Percentiles rank a stretch among this genome's conserved stretches.
Evolutionary conservation across 768 basidiomycete genomes (phyloP).

Genomic region (Tulasnella sp.): DNA sequence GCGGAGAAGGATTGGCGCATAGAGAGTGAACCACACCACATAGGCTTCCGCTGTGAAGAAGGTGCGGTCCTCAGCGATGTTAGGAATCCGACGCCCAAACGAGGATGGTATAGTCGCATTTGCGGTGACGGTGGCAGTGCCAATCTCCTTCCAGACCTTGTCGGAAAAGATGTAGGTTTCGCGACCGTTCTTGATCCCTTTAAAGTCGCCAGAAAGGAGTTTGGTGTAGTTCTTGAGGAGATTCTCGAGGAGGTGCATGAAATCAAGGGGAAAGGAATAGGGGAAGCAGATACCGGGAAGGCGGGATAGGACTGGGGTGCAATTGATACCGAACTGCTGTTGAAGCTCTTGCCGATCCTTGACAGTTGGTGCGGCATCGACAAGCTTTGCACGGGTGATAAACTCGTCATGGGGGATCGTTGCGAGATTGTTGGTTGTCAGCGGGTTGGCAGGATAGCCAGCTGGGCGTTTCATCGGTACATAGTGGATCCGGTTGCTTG

Average conservation of each 20-base stretch:
- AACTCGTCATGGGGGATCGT: too few relatives aligned
- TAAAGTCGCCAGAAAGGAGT: conserved; percentile 38
- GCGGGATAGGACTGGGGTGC: conserved; percentile 29
- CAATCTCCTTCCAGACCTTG: conserved; percentile 38
- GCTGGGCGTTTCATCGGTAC: too few relatives aligned
- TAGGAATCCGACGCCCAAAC: conserved; percentile 32
- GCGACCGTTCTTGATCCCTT: conserved; percentile 32
- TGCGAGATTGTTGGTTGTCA: too few relatives aligned
- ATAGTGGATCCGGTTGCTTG: too few relatives aligned
- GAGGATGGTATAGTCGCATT: conserved; percentile 35
- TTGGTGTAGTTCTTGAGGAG: conserved; percentile 35
- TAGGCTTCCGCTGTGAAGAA: conserved; percentile 35
- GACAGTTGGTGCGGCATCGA: too few relatives aligned
- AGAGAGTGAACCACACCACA: conserved; percentile 36
- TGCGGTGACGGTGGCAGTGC: conserved; percentile 30
- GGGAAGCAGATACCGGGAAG: conserved; percentile 34
- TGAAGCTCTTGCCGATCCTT: too few relatives aligned
- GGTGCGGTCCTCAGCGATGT: conserved; percentile 29
- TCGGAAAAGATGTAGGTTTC: conserved; percentile 29
- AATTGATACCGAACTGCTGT: conserved; percentile 33
- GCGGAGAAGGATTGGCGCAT: conserved; percentile 24
- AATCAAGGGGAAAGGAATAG: conserved; percentile 39
- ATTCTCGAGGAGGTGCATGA: conserved; percentile 47
- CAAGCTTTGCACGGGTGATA: too few relatives aligned
- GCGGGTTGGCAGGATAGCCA: too few relatives aligned